Conservation (phyloP, 306 rosid genomes). For the Rubus idaeus region DNA sequence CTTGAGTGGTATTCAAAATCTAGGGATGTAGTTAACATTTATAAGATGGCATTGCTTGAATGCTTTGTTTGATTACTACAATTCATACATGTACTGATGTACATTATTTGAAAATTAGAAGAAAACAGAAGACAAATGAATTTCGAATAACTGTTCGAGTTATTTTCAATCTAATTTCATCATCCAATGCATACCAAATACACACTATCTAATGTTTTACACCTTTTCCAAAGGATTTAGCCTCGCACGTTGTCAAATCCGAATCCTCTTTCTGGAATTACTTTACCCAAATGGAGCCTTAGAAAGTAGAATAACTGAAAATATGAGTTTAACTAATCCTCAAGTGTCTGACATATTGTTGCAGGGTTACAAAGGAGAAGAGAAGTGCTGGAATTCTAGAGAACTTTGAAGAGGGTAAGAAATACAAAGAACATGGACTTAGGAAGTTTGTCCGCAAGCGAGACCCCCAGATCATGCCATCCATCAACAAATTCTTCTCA, state of each 20-base stretch:
- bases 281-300: neutral
- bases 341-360: slow-evolving; percentile 7
- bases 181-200: neutral
- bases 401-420: slow-evolving; percentile 59
- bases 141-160: too few relatives aligned
- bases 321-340: neutral
- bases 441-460: slow-evolving; percentile 71
- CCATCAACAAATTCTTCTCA: slow-evolving; percentile 85
- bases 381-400: slow-evolving; percentile 92
- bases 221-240: neutral
- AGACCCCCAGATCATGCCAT: slow-evolving; percentile 77
- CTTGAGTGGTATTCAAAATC: neutral
- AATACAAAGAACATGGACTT: slow-evolving; percentile 33
- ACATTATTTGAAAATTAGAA: neutral
- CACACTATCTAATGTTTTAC: neutral
- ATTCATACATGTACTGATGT: too few relatives aligned
- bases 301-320: neutral
- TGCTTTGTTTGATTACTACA: neutral
- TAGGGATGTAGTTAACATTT: neutral
- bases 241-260: neutral
- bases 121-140: neutral
- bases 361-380: slow-evolving; percentile 75
- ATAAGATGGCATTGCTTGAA: neutral
- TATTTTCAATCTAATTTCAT: neutral
- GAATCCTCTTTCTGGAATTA: neutral